These are phyloP conservation scores for Dichomitus squalens DNA, from an alignment of 1,284 basidiomycete species.

Conservation along the genomic window DNA sequence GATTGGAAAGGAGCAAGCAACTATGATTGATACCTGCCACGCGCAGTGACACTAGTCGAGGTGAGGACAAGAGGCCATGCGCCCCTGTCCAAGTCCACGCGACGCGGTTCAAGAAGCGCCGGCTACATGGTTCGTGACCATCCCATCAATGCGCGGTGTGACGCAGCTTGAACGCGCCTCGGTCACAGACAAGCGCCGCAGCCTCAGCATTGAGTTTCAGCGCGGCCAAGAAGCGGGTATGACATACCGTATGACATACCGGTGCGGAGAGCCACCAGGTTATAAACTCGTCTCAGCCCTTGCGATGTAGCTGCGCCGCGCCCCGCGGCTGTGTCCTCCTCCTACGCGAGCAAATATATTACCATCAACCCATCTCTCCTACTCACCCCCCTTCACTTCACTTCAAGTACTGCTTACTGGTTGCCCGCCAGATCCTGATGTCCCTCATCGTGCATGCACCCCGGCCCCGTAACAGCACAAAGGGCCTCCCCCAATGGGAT, in stretches of 20 bases:
- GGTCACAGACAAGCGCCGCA: too few species aligned
- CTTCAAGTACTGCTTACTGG: not conserved
- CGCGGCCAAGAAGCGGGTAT: too few species aligned
- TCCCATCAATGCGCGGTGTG: not conserved
- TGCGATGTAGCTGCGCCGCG: not conserved
- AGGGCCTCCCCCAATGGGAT: conserved; percentile 2
- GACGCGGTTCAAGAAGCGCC: not conserved
- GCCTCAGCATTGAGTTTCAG: too few species aligned
- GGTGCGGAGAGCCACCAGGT: not conserved
- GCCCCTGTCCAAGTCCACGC: not conserved
- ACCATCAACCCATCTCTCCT: not conserved
- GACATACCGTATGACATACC: not conserved
- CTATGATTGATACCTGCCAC: not conserved
- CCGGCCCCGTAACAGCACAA: conserved; percentile 1
- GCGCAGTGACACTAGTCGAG: not conserved
- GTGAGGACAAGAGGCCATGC: not conserved
- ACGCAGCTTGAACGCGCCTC: not conserved
- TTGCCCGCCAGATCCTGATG: not conserved
- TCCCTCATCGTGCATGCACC: conserved; percentile 12
- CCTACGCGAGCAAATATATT: not conserved
- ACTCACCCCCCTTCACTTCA: not conserved
- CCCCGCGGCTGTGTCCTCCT: not conserved
- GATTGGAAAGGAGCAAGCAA: not conserved
- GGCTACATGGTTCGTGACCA: not conserved
- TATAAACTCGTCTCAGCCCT: not conserved